phyloP scores from a whole-genome alignment of 2,329 filamentous ascomycete species.

The Tolypocladium ovalisporum region DNA sequence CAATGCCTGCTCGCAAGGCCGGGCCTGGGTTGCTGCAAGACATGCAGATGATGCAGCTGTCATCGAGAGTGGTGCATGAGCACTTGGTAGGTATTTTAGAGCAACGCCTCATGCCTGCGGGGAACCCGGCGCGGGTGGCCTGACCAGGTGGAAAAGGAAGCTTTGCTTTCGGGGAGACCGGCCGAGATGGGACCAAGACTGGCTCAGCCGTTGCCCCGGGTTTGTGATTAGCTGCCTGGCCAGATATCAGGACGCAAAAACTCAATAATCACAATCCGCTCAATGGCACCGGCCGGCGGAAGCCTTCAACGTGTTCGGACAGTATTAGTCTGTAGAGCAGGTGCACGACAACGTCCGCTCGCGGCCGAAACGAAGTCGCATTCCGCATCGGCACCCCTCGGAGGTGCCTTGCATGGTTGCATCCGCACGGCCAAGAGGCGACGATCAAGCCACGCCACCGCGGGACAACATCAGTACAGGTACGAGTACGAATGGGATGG shows the following conservation, averaged over 20 bases:
- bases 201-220: background rate
- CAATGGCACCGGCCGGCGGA: background rate
- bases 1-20: too few species aligned
- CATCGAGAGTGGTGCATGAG: background rate
- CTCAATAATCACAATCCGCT: background rate
- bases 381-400: background rate
- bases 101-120: background rate
- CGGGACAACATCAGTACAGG: background rate
- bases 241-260: background rate
- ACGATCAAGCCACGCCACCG: background rate
- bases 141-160: background rate
- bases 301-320: background rate
- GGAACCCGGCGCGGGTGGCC: background rate
- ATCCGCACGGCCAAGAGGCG: background rate
- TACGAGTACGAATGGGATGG: background rate
- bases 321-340: background rate
- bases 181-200: background rate
- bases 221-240: background rate
- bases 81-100: background rate
- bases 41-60: background rate
- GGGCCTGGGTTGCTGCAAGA: background rate
- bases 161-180: background rate
- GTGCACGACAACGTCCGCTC: background rate
- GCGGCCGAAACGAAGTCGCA: background rate
- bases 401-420: constrained; percentile 4